phyloP scores from a whole-genome alignment of 73 alveolate genomes.

The Diophrys appendiculata region DNA sequence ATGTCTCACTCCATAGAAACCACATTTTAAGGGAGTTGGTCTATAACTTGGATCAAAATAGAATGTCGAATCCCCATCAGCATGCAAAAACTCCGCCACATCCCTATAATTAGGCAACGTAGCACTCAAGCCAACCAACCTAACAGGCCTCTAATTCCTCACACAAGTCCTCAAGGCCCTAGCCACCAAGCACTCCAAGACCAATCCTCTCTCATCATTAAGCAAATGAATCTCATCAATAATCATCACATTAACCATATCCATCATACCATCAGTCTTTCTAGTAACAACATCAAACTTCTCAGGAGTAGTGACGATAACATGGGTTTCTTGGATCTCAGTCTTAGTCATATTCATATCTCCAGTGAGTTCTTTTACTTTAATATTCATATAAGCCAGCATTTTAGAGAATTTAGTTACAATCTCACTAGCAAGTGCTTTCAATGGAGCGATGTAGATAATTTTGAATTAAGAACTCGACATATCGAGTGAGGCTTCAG shows the following conservation, averaged over 20 bases:
- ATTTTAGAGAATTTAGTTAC: slow-evolving; percentile 86
- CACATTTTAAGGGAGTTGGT: slow-evolving; percentile 99
- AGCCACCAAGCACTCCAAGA: slow-evolving; percentile 99
- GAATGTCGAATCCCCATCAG: slow-evolving; percentile 86
- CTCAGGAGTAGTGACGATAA: slow-evolving; percentile 98
- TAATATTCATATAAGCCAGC: slow-evolving; percentile 87
- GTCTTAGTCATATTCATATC: slow-evolving; percentile 94
- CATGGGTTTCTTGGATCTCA: slow-evolving; percentile 95
- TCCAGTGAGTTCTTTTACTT: slow-evolving; percentile 99
- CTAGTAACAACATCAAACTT: slow-evolving; percentile 99
- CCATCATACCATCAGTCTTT: slow-evolving; percentile 85
- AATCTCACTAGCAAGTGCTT: slow-evolving; percentile 98
- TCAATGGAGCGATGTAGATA: slow-evolving; percentile 98
- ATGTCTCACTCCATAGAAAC: slow-evolving; percentile 96
- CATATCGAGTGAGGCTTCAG: slow-evolving; percentile 66
- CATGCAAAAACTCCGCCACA: slow-evolving; percentile 96
- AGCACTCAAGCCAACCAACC: slow-evolving; percentile 98
- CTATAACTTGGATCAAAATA: slow-evolving; percentile 94
- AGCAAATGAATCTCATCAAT: slow-evolving; percentile 99
- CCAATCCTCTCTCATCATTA: slow-evolving; percentile 99
- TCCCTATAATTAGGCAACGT: slow-evolving; percentile 99
- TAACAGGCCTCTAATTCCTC: slow-evolving; percentile 81
- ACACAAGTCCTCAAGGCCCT: slow-evolving; percentile 90
- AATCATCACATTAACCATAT: slow-evolving; percentile 86
- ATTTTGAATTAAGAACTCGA: slow-evolving; percentile 81